Conservation (phyloP, 495 filamentous ascomycete genomes). For the Aspergillus haitiensis region DNA sequence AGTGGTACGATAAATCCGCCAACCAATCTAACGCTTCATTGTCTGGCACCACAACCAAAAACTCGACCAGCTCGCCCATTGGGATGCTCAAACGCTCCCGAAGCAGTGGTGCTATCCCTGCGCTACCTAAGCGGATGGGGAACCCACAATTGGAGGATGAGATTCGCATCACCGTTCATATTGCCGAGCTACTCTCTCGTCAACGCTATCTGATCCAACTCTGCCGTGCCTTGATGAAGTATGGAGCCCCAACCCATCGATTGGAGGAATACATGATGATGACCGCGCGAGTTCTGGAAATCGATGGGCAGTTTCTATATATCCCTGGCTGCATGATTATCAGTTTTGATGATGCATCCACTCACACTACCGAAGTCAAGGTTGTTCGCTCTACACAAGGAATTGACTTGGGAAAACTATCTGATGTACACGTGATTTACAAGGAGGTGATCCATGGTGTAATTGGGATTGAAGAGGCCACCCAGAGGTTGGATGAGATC, state of each 20-base stretch:
- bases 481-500: conserved; percentile 64
- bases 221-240: conserved; percentile 84
- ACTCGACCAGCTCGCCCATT: conserved; percentile 35
- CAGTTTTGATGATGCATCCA: conserved; percentile 85
- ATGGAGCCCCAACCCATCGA: conserved; percentile 75
- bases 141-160: conserved; percentile 59
- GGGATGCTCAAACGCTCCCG: conserved; percentile 47
- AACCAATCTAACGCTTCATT: conserved; percentile 52
- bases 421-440: conserved; percentile 86
- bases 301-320: conserved; percentile 89
- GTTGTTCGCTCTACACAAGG: conserved; percentile 75
- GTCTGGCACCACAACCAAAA: conserved; percentile 48
- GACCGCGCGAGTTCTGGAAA: conserved; percentile 84
- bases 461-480: conserved; percentile 83
- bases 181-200: conserved; percentile 78
- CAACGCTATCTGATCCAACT: conserved; percentile 84
- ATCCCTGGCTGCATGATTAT: conserved; percentile 95
- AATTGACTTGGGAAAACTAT: conserved; percentile 79
- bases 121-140: conserved; percentile 46
- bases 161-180: conserved; percentile 82
- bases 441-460: conserved; percentile 91
- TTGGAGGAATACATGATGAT: conserved; percentile 87
- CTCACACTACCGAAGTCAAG: conserved; percentile 91
- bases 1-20: conserved; percentile 64
- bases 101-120: conserved; percentile 41